Evolutionary conservation across 2,329 filamentous ascomycete species (phyloP), one percentile per base, ranked within the genome.

Genomic region (Penicillium sp.): DNA sequence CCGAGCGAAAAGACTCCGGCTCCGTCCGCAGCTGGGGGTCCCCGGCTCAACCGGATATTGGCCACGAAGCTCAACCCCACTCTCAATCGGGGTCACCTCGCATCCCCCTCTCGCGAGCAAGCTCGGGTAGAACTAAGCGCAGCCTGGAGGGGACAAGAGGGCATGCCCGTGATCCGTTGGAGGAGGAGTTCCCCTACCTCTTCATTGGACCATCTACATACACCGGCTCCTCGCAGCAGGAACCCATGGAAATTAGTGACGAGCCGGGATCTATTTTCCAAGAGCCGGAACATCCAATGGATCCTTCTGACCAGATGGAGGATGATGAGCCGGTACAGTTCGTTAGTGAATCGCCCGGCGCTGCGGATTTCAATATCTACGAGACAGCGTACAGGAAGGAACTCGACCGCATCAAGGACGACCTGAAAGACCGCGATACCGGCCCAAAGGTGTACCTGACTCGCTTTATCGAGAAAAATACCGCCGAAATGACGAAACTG

Each of bases 351-450:
- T 95, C 90, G 1, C 93, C 93, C 3, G 88, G 88, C 0, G 88
- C 87, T 1, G 89, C 90, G 6, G 91, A 95, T 59, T 91, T 91
- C 65, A 87, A 94, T 69, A 88, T 97, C 57, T 97, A 96, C 72
- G 91, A 96, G 72, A 85, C 84, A 0, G 93, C 93, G 0, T 97
- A 96, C 71, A 86, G 90, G 68, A 84, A 89, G 59, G 91, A 97
- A 75, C 84, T 94, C 29, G 83, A 88, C 57, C 83, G 87, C 16
- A 93, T 97, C 66, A 73, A 78, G 61, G 64, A 67, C 50, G 73
- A 66, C n/a, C 63, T 71, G 19, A 69, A 70, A 25, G 65, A 69
- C 27, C 68, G 68, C 65, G 76, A 79, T 55, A 72, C 75, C 27
- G 68, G 72, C 34, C 79, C 86, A 1, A 86, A 81, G 19, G 79